Percentiles rank a stretch among this genome's conserved stretches.
Conservation (phyloP, 306 rosid species). For the Calophaca sinica region DNA sequence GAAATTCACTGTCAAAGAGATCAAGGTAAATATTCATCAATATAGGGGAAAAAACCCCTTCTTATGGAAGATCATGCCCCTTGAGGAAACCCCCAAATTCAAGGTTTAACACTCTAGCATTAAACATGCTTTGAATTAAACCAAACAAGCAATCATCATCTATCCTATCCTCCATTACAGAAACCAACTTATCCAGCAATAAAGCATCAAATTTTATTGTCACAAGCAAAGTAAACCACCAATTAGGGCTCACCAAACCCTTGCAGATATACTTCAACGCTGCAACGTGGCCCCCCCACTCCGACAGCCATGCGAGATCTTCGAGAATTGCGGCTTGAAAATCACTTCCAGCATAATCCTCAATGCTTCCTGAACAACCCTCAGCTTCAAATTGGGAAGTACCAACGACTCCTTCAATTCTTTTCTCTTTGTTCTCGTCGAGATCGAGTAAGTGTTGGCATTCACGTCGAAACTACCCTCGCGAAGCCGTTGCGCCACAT, state of each 20-base stretch:
- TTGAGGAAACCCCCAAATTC: constrained; percentile 92
- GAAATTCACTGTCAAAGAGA: constrained; percentile 80
- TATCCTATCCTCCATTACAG: constrained; percentile 76
- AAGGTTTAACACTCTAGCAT: constrained; percentile 74
- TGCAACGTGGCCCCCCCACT: constrained; percentile 77
- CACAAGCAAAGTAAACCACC: constrained; percentile 84
- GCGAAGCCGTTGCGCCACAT: constrained; percentile 60
- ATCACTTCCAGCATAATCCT: constrained; percentile 81
- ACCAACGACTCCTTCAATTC: constrained; percentile 61
- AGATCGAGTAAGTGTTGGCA: constrained; percentile 63
- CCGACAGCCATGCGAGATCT: constrained; percentile 87
- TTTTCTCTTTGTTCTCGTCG: constrained; percentile 50
- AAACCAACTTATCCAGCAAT: constrained; percentile 61
- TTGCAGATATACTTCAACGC: constrained; percentile 79
- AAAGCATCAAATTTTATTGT: constrained; percentile 65
- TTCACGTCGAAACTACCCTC: constrained; percentile 63
- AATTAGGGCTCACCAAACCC: constrained; percentile 65
- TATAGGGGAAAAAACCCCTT: constrained; percentile 85
- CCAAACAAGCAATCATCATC: constrained; percentile 67
- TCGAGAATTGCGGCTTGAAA: constrained; percentile 80
- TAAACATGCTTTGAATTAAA: constrained; percentile 64
- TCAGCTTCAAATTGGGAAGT: constrained; percentile 78
- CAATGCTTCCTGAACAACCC: constrained; percentile 82
- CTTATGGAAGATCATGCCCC: constrained; percentile 95
- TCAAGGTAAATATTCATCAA: constrained; percentile 88